These are phyloP conservation scores for Candida neerlandica DNA, from an alignment of 1,139 yeast species.

Conservation along the genomic window DNA sequence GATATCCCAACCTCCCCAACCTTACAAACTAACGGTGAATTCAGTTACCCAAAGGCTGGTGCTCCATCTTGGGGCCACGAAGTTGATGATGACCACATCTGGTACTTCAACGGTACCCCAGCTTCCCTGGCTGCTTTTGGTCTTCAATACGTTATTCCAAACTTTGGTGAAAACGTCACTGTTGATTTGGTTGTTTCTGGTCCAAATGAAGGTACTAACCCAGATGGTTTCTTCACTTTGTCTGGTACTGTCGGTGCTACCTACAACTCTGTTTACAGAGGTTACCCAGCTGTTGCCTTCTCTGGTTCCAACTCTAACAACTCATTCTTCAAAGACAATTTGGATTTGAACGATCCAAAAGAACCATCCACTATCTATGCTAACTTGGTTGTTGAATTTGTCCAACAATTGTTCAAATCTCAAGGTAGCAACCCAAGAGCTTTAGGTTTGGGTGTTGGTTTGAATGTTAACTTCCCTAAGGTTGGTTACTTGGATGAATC, in stretches of 20 bases:
- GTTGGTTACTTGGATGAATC: constrained; percentile 39
- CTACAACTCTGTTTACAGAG: constrained; percentile 45
- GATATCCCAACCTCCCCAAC: constrained; percentile 44
- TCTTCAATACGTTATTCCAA: constrained; percentile 44
- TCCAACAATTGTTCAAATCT: constrained; percentile 32
- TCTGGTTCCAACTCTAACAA: constrained; percentile 48
- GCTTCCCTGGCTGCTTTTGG: constrained; percentile 48
- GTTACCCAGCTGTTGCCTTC: constrained; percentile 46
- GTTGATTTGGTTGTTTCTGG: constrained; percentile 48
- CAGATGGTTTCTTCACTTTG: constrained; percentile 37
- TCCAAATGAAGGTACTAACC: constrained; percentile 50
- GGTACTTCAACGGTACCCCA: constrained; percentile 56
- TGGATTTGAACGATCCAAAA: constrained; percentile 31
- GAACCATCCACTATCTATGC: constrained; percentile 43
- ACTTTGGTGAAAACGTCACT: constrained; percentile 34
- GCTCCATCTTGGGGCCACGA: constrained; percentile 54
- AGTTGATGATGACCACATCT: constrained; percentile 41
- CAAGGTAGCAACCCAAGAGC: constrained; percentile 34
- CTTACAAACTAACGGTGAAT: constrained; percentile 46
- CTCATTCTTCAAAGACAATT: constrained; percentile 42
- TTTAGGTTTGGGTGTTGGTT: constrained; percentile 44
- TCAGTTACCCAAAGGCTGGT: constrained; percentile 42
- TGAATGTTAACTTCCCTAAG: constrained; percentile 44
- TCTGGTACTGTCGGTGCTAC: constrained; percentile 53
- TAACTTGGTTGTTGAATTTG: constrained; percentile 33